Percentiles rank a stretch among this genome's conserved stretches.
Conservation (phyloP, 139 green algal species). For the Chlamydomonas sp. region DNA sequence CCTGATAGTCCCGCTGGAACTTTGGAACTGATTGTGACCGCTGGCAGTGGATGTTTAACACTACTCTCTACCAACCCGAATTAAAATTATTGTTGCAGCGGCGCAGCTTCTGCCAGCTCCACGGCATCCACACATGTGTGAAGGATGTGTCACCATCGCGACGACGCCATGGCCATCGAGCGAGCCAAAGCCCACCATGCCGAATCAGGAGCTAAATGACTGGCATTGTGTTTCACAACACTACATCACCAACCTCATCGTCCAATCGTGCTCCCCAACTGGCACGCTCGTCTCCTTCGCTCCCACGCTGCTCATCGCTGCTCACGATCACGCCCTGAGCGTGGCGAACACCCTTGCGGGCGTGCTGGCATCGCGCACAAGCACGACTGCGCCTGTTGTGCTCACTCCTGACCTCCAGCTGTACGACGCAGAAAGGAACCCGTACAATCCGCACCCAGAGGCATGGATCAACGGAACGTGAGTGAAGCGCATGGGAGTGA, state of each 20-base stretch:
- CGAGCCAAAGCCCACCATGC: no score
- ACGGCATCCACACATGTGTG: no score
- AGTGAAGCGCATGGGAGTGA: background rate
- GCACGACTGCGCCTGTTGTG: background rate
- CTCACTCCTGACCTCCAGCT: constrained; percentile 12
- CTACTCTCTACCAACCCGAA: no score
- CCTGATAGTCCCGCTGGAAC: no score
- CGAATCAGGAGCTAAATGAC: constrained; percentile 17
- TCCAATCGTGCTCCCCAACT: background rate
- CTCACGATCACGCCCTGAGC: constrained; percentile 9
- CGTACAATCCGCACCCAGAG: constrained; percentile 6
- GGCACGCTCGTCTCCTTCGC: background rate
- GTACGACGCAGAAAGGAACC: constrained; percentile 17
- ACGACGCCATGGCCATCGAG: no score
- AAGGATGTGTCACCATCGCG: no score
- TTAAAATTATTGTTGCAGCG: no score
- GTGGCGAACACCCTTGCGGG: background rate
- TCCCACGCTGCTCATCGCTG: constrained; percentile 18
- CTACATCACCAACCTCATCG: constrained; percentile 4
- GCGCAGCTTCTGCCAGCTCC: no score
- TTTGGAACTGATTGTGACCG: no score
- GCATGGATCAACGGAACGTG: background rate
- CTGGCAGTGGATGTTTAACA: no score
- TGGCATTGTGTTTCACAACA: constrained; percentile 8
- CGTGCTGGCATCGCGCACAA: background rate